These are phyloP conservation scores for Tolypocladium tropicale DNA, from an alignment of 2,329 filamentous ascomycete species.

Conservation along the genomic window DNA sequence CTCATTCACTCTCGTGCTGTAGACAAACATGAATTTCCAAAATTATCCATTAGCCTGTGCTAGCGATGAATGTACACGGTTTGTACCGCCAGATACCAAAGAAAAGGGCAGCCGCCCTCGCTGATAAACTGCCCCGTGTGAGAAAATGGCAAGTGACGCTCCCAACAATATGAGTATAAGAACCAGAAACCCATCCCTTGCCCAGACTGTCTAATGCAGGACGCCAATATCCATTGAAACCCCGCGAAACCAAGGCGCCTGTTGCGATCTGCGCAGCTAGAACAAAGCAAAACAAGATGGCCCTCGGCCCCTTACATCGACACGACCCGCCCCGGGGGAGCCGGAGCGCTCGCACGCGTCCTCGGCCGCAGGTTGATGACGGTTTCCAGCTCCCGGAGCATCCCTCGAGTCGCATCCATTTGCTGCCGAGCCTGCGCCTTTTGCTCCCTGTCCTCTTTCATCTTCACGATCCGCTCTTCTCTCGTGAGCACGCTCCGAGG, in stretches of 20 bases:
- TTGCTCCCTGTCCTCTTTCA: conserved; percentile 75
- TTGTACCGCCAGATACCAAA: neutral
- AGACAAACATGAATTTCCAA: neutral
- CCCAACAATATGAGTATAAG: too few species aligned
- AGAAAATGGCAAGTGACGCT: neutral
- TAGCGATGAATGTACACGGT: neutral
- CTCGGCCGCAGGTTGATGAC: conserved; percentile 55
- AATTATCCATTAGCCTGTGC: too few species aligned
- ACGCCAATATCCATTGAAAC: conserved; percentile 1
- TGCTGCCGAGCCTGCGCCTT: conserved; percentile 64
- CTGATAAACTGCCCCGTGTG: neutral
- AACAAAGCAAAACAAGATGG: neutral
- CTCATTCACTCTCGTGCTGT: neutral
- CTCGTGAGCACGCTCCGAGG: conserved; percentile 63
- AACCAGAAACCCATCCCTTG: neutral
- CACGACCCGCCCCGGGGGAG: conserved; percentile 23
- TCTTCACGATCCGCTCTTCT: conserved; percentile 78
- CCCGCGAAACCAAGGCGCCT: conserved; percentile 2
- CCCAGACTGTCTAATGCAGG: neutral
- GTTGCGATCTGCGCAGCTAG: neutral
- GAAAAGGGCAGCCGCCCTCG: neutral
- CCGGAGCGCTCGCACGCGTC: conserved; percentile 25
- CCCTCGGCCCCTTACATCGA: conserved; percentile 27
- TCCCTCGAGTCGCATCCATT: conserved; percentile 71
- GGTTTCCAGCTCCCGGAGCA: conserved; percentile 88